Conservation (phyloP, 768 basidiomycete species). For the Hericium erinaceus region DNA sequence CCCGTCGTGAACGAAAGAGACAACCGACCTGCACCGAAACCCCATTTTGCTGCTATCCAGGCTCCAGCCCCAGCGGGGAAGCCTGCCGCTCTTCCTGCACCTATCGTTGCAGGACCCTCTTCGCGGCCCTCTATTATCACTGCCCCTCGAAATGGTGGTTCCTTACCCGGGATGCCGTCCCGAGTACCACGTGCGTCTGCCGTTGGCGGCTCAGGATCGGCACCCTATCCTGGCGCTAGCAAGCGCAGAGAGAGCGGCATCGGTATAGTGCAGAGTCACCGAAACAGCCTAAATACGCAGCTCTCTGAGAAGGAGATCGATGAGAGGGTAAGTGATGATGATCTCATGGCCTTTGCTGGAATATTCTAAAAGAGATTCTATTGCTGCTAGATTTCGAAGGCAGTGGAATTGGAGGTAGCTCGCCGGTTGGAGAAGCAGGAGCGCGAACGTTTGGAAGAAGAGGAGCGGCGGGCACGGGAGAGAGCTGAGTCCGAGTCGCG, state of each 20-base stretch:
- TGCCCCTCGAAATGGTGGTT: conserved; percentile 1
- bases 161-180: conserved; percentile 6
- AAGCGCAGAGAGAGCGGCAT: conserved; percentile 12
- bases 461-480: conserved; percentile 10
- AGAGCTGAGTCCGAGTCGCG: conserved; percentile 25
- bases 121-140: conserved; percentile 18
- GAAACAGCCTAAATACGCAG: conserved; percentile 17
- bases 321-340: conserved; percentile 42
- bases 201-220: conserved; percentile 1
- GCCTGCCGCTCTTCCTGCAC: conserved; percentile 15
- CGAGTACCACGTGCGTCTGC: conserved; percentile 9
- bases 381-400: conserved; percentile 49
- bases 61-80: conserved; percentile 36
- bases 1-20: conserved; percentile 71
- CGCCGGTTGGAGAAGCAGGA: conserved; percentile 43
- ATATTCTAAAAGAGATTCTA: no score
- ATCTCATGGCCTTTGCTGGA: neutral
- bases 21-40: conserved; percentile 46
- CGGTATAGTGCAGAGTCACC: conserved; percentile 6
- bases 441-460: conserved; percentile 18
- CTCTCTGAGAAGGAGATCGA: conserved; percentile 68
- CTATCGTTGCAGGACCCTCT: conserved; percentile 2
- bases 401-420: conserved; percentile 69
- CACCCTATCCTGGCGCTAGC: conserved; percentile 7
- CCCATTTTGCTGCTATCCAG: conserved; percentile 56